Base-by-base conservation (phyloP, 176 grass and related monocot species). In the Coix lacrymajobi region DNA sequence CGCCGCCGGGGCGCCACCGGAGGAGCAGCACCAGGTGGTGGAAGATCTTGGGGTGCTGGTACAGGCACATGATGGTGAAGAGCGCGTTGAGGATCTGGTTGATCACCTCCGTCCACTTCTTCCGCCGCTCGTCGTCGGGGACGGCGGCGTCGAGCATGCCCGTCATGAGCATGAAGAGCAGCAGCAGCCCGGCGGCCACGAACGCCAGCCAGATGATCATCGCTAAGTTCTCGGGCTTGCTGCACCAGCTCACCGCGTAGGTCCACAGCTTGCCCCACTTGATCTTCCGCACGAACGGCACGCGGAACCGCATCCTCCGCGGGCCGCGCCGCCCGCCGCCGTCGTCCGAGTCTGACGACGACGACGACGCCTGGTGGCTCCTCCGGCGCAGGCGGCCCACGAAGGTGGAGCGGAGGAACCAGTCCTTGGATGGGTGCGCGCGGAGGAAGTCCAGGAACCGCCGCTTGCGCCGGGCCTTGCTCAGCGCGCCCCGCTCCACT, bases 51-150 rank as follows among this genome's bases (percentile, higher is more conserved):
- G 96, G 96, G 62, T 99, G 91, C 66, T 96, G 89, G 80, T 96
- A 99, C n/a, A 99, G 62, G 82, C 93, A 99, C 91, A 99, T 92
- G 87, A 96, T 89, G 68, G 96, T 99, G 85, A 99, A 96, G 83
- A 99, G 89, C 75, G 93, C 96, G 75, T 99, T 99, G 26, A 99
- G 85, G 64, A 99, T 94, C 83, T 99, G 96, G 79, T 99, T 96
- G 80, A 81, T 74, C 78, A 90, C 81, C 83, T 99, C 93, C 24
- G 44, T 89, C 96, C 96, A 99, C 73, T 89, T 81, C 61, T 93
- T 89, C 36, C 96, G 90, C 76, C 24, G 71, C n/a, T 80, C 73
- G 77, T 89, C 91, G 28, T 88, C 71, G 10, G 89, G 91, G 83
- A 99, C 90, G 51, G 73, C 96, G 3, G 1, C 30, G 66, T 99